phyloP scores from a whole-genome alignment of 1,139 yeast genomes.

The Taphrina wiesneri region DNA sequence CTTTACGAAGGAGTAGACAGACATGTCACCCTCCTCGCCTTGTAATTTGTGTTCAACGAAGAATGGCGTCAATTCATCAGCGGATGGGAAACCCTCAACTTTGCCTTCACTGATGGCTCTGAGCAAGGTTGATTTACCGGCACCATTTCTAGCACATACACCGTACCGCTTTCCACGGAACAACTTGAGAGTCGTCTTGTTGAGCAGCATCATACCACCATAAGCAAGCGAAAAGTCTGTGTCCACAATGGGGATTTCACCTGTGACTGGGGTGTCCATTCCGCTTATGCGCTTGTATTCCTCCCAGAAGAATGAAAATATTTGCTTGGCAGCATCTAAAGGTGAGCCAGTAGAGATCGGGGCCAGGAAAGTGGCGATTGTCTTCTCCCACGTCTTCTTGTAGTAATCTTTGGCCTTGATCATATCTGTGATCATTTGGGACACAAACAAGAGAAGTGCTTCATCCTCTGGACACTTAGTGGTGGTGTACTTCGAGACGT shows the following conservation, averaged over 20 bases:
- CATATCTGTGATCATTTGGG: slow-evolving; percentile 33
- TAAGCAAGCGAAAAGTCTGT: slow-evolving; percentile 73
- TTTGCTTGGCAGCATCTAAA: slow-evolving; percentile 21
- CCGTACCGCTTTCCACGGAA: slow-evolving; percentile 99
- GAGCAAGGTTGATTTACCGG: slow-evolving; percentile 97
- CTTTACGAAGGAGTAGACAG: slow-evolving; percentile 84
- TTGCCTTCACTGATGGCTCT: slow-evolving; percentile 96
- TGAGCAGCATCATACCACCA: slow-evolving; percentile 99
- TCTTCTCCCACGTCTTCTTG: slow-evolving; percentile 32
- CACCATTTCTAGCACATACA: slow-evolving; percentile 97
- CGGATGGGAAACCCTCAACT: slow-evolving; percentile 95
- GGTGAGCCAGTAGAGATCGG: slow-evolving; percentile 24
- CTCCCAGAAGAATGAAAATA: slow-evolving; percentile 20
- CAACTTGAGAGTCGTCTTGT: slow-evolving; percentile 98
- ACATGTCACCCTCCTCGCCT: slow-evolving; percentile 91
- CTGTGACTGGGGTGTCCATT: slow-evolving; percentile 30
- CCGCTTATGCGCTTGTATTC: slow-evolving; percentile 27
- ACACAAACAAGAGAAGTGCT: not conserved
- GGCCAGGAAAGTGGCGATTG: slow-evolving; percentile 22
- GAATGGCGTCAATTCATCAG: slow-evolving; percentile 84
- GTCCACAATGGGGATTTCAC: slow-evolving; percentile 32
- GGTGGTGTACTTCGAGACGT: slow-evolving; percentile 20
- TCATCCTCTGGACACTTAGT: slow-evolving; percentile 14
- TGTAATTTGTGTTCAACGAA: slow-evolving; percentile 96
- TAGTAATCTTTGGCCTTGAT: slow-evolving; percentile 30